These are phyloP conservation scores for Paramyrothecium roridum DNA, from an alignment of 2,329 filamentous ascomycete genomes.

Conservation along the genomic window DNA sequence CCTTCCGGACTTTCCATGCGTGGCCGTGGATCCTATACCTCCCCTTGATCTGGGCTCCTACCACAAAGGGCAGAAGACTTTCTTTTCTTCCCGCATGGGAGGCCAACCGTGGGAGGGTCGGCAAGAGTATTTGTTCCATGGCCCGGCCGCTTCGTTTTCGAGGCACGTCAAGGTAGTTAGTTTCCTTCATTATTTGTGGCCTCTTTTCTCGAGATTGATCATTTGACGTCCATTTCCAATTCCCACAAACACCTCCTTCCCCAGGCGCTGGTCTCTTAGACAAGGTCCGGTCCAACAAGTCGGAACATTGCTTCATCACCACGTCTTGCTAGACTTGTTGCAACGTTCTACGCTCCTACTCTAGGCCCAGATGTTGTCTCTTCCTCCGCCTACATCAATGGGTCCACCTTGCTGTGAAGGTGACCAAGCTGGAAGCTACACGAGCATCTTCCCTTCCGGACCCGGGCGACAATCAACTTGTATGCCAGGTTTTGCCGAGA, in stretches of 20 bases:
- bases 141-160: neutral
- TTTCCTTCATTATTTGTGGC: neutral
- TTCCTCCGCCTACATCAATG: slow-evolving; percentile 17
- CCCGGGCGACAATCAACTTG: slow-evolving; percentile 22
- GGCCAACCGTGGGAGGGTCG: neutral
- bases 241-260: neutral
- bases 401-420: slow-evolving; percentile 23
- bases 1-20: neutral
- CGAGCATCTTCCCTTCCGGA: slow-evolving; percentile 19
- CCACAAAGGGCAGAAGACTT: neutral
- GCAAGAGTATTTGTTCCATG: neutral
- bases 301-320: neutral
- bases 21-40: neutral
- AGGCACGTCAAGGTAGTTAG: neutral
- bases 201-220: neutral
- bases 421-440: slow-evolving; percentile 27
- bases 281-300: slow-evolving; percentile 11
- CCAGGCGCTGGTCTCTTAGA: slow-evolving; percentile 1
- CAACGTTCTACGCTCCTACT: neutral
- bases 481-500: slow-evolving; percentile 19
- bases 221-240: neutral
- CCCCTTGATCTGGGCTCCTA: neutral
- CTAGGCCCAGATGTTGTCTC: slow-evolving; percentile 8
- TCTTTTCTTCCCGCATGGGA: neutral
- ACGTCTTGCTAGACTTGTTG: too few relatives aligned